These are phyloP conservation scores for Penicillium sp. DNA, from an alignment of 2,329 filamentous ascomycete species.

Conservation along the genomic window DNA sequence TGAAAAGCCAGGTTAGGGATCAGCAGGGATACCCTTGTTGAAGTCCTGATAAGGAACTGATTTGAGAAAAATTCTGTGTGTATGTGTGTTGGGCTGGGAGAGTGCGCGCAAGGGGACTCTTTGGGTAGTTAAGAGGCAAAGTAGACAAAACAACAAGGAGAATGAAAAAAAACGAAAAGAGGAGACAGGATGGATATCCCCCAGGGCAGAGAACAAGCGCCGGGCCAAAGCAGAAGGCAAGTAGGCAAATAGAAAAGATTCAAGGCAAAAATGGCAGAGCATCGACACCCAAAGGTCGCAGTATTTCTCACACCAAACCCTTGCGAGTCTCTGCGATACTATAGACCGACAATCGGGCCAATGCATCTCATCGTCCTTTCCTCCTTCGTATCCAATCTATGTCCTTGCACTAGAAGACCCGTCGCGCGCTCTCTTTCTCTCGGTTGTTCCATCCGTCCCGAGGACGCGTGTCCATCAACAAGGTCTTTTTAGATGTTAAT, in stretches of 20 bases:
- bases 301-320: constrained; percentile 9
- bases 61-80: constrained; percentile 30
- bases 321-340: constrained; percentile 13
- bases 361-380: constrained; percentile 9
- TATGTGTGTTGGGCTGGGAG: constrained; percentile 26
- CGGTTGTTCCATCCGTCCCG: constrained; percentile 22
- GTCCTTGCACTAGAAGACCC: constrained; percentile 15
- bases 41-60: constrained; percentile 30
- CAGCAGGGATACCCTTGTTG: constrained; percentile 25
- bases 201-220: constrained; percentile 14
- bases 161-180: constrained; percentile 26
- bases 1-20: constrained; percentile 23
- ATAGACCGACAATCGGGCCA: constrained; percentile 6
- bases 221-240: constrained; percentile 12
- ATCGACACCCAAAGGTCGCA: constrained; percentile 1
- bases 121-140: constrained; percentile 30
- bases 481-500: constrained; percentile 31
- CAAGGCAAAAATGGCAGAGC: constrained; percentile 9
- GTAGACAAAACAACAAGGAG: constrained; percentile 32
- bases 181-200: constrained; percentile 9
- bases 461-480: constrained; percentile 37
- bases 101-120: constrained; percentile 32
- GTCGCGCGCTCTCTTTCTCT: constrained; percentile 17
- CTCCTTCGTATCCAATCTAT: constrained; percentile 15
- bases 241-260: constrained; percentile 8